phyloP scores from a whole-genome alignment of 495 filamentous ascomycete species.

The Astrothelium macrocarpum region DNA sequence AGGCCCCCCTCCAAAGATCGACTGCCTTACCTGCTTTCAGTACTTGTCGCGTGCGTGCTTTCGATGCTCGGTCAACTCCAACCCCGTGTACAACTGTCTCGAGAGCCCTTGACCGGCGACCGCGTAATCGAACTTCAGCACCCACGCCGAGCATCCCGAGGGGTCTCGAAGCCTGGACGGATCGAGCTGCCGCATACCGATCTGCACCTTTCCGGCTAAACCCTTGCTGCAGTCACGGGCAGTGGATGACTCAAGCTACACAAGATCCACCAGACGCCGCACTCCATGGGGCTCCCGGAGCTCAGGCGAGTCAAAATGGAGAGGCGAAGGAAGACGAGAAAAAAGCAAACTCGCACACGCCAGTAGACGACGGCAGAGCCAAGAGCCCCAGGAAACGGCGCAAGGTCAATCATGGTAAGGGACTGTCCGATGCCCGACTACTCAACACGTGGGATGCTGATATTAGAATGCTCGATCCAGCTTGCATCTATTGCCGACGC shows the following conservation, averaged over 20 bases:
- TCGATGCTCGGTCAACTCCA: neutral
- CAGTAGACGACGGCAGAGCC: constrained; percentile 4
- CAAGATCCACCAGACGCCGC: constrained; percentile 4
- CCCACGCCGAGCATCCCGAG: neutral
- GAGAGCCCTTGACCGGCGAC: constrained; percentile 1
- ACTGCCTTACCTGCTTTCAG: too few species aligned
- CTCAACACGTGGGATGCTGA: constrained; percentile 33
- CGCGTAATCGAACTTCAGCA: neutral
- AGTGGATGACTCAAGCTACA: constrained; percentile 6
- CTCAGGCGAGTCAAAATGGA: neutral
- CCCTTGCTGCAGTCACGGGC: constrained; percentile 5
- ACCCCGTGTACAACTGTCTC: neutral
- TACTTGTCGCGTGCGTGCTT: constrained; percentile 1
- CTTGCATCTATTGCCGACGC: constrained; percentile 97
- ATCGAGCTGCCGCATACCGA: constrained; percentile 2
- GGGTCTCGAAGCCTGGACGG: constrained; percentile 1
- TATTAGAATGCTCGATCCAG: constrained; percentile 41
- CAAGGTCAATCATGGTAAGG: constrained; percentile 96
- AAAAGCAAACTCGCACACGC: neutral
- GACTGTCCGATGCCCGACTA: constrained; percentile 18
- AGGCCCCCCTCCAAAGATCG: neutral
- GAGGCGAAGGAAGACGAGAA: neutral
- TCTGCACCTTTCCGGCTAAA: constrained; percentile 6
- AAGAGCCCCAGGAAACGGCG: constrained; percentile 82
- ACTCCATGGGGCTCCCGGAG: constrained; percentile 1